Base-by-base conservation (phyloP, 495 filamentous ascomycete genomes). In the Zalerion maritima region DNA sequence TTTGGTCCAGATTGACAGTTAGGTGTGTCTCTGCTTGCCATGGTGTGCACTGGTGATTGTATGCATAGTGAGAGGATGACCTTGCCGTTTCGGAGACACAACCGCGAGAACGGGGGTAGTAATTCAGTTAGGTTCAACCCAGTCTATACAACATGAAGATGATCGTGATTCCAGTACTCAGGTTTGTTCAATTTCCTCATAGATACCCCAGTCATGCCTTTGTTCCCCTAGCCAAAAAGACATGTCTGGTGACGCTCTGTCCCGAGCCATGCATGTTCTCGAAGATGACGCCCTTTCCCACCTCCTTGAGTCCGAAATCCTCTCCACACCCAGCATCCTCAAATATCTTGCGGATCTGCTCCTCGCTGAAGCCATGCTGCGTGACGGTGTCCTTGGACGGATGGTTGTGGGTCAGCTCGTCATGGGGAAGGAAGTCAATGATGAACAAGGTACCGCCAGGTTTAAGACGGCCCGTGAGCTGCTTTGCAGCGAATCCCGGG, bases 391-490 rank as follows among this genome's bases (percentile, higher is more conserved):
- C 45, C 9, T 49, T 36, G 10, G 55, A 55, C 3, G 55, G 44
- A 30, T 56, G 42, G 14, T 44, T 38, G 21, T 51, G 42, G 6
- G 42, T 43, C 21, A 49, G 39, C 8, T 46, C 26, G 1, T 37
- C 30, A 35, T 64, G 57, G 2, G 55, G 48, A 5, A 80, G 33
- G 26, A 83, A 67, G 35, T 85, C 79, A 20, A 75, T 51, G 33
- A 83, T 62, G n/a, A 78, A 31, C 22, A 75, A 52, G 2, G 72
- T 69, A 16, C 77, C 79, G 14, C 69, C 73, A 1, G 64, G 57
- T 34, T 62, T 69, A 23, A 86, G 44, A 6, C 75, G 60, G 42
- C 67, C 54, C 13, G 55, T 63, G 9, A 86, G 57, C 14, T 67
- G 49, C 29, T 57, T 51, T 24, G 74, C 49, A 6, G 71, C 69